phyloP scores from a whole-genome alignment of 1,139 yeast genomes.

The Hyphopichia khmerensis region DNA sequence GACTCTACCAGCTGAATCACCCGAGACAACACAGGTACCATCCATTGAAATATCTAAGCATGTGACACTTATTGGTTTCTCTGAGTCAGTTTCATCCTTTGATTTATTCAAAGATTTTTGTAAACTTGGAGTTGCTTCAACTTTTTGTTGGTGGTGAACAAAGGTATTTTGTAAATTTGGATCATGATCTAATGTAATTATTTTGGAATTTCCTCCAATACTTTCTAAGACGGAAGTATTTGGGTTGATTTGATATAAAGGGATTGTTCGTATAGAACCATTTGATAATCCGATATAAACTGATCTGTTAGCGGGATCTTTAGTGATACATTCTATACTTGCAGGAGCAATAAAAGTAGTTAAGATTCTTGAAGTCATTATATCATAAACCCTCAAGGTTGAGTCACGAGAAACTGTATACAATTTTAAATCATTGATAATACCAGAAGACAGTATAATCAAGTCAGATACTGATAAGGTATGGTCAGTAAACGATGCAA shows the following conservation, averaged over 20 bases:
- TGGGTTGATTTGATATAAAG: slow-evolving; percentile 51
- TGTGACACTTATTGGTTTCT: slow-evolving; percentile 34
- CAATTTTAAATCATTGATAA: slow-evolving; percentile 58
- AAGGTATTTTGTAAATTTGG: slow-evolving; percentile 52
- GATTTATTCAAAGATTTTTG: slow-evolving; percentile 6
- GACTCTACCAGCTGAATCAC: slow-evolving; percentile 70
- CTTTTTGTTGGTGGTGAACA: slow-evolving; percentile 51
- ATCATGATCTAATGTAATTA: slow-evolving; percentile 52
- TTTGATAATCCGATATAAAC: slow-evolving; percentile 67
- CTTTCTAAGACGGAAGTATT: slow-evolving; percentile 48
- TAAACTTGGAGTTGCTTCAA: slow-evolving; percentile 10
- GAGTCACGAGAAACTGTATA: slow-evolving; percentile 74
- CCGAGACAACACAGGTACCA: slow-evolving; percentile 71
- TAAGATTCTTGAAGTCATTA: slow-evolving; percentile 44
- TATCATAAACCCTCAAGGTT: slow-evolving; percentile 67
- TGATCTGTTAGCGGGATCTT: slow-evolving; percentile 83
- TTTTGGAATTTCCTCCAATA: slow-evolving; percentile 55
- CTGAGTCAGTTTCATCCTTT: slow-evolving; percentile 6
- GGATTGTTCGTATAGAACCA: slow-evolving; percentile 61
- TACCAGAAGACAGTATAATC: slow-evolving; percentile 45
- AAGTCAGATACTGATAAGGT: slow-evolving; percentile 73
- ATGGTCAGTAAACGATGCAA: slow-evolving; percentile 65
- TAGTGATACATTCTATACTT: slow-evolving; percentile 56
- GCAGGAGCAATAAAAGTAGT: slow-evolving; percentile 70
- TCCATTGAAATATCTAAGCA: slow-evolving; percentile 66